Base-by-base conservation (phyloP, 2,329 filamentous ascomycete genomes). In the Colletotrichum sidae region DNA sequence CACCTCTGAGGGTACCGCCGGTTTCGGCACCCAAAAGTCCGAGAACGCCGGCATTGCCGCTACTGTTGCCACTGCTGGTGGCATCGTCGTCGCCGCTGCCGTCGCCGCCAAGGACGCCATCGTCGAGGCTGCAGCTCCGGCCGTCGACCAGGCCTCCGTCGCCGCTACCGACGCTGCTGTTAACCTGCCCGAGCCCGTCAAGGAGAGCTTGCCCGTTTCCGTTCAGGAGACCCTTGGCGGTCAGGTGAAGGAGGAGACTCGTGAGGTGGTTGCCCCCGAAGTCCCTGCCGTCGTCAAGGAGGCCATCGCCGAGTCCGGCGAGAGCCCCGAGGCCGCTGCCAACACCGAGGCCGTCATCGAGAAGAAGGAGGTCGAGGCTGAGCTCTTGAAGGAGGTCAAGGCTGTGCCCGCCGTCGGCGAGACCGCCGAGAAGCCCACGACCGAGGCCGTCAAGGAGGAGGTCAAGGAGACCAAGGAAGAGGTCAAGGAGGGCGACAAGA, bases 291-390 rank as follows among this genome's bases (percentile, higher is more conserved):
- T 86, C 69, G 87, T 89, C 15, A 85, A 86, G 76, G 80, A 87
- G 70, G 88, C 86, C 8, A 84, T 88, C 52, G 74, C 78, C 44
- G 81, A 85, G 72, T 85, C 91, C 25, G 85, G 87, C 59, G 76
- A 84, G 72, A 83, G 81, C 67, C 90, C 92, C 8, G 93, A 96
- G 78, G 92, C 92, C 39, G 87, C 91, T 41, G 85, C 86, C 60
- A 90, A 89, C 76, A 81, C 87, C 2, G 83, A 84, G 60, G 91
- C 89, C 15, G 91, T 96, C 7, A 80, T 86, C 68, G 92, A 94
- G 71, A 96, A 96, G 86, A 88, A 87, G 75, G 84, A 82, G 9
- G 84, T 94, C 6, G 93, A 96, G 80, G 77, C 86, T 34, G 91
- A 97, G 79, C 83, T 96, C 8, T 81, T 94, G 52, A 84, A 87